These are phyloP conservation scores for Rhododendron williamsianum DNA, from an alignment of 148 eudicot species.

Conservation along the genomic window DNA sequence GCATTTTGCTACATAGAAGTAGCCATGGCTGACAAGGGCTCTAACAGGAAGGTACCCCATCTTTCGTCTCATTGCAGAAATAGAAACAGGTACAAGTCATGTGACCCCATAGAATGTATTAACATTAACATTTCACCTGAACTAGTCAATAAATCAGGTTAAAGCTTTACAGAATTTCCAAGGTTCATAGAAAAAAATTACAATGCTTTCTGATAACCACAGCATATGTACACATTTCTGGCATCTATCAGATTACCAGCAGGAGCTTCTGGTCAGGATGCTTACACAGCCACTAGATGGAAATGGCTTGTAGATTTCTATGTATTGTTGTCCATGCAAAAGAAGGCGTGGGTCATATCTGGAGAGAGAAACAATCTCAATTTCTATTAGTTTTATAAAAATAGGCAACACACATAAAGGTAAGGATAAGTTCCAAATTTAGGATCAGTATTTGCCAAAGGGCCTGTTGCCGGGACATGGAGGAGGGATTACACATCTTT, in stretches of 20 bases:
- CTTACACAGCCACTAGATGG: constrained; percentile 71
- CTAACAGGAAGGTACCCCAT: not conserved
- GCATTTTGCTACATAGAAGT: not conserved
- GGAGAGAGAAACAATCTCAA: constrained; percentile 17
- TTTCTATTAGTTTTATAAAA: not conserved
- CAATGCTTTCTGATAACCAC: not conserved
- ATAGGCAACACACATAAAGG: not conserved
- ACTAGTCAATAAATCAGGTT: not conserved
- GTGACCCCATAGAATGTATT: not conserved
- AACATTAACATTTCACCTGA: not conserved
- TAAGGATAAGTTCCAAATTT: not conserved
- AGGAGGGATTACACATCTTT: not conserved
- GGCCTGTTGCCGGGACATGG: not conserved
- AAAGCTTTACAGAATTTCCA: constrained; percentile 2
- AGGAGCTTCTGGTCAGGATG: constrained; percentile 17
- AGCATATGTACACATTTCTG: not conserved
- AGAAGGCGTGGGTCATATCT: constrained; percentile 83
- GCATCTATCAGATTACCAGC: constrained; percentile 12
- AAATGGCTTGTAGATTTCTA: constrained; percentile 83
- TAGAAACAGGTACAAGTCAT: not conserved
- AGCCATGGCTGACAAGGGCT: not conserved
- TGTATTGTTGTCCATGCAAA: constrained; percentile 89
- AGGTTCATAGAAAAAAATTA: constrained; percentile 1
- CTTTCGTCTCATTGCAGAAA: not conserved
- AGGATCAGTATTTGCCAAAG: not conserved